Percentiles rank a stretch among this genome's conserved stretches.
Conservation (phyloP, 306 rosid species). For the Quercus glauca region DNA sequence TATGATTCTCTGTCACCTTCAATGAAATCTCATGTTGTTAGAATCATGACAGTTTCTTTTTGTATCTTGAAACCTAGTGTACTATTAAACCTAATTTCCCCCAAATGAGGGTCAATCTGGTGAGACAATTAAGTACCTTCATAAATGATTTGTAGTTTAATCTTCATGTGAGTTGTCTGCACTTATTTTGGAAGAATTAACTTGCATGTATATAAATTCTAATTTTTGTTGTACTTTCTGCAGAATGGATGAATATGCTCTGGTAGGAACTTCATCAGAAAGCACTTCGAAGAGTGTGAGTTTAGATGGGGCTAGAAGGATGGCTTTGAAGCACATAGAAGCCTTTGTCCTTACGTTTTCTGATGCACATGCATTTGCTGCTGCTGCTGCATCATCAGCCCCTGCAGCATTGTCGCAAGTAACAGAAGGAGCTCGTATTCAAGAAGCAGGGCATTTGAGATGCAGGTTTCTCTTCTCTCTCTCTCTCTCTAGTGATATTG, state of each 20-base stretch:
- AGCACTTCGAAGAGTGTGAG: conserved; percentile 76
- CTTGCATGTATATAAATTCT: conserved; percentile 6
- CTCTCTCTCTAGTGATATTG: not conserved
- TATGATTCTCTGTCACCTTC: conserved; percentile 1
- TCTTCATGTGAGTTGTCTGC: not conserved
- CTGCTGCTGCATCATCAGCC: conserved; percentile 86
- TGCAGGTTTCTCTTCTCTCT: conserved; percentile 71
- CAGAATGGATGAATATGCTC: conserved; percentile 97
- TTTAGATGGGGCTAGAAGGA: conserved; percentile 91
- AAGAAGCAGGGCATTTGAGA: conserved; percentile 97
- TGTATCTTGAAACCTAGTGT: not conserved
- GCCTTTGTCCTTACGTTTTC: conserved; percentile 81
- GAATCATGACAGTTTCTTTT: not conserved
- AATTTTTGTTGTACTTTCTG: conserved; percentile 26
- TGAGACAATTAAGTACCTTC: not conserved
- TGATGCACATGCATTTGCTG: conserved; percentile 82
- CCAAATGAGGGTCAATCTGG: not conserved
- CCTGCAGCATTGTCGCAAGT: conserved; percentile 91
- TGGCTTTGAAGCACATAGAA: conserved; percentile 95
- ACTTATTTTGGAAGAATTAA: not conserved
- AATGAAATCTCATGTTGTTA: not conserved
- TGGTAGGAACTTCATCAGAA: conserved; percentile 72
- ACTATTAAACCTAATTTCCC: not conserved
- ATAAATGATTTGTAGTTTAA: not conserved
- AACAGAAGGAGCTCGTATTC: conserved; percentile 91